phyloP scores from a whole-genome alignment of 2,329 filamentous ascomycete species.

The Davidsoniella neocaledoniae region DNA sequence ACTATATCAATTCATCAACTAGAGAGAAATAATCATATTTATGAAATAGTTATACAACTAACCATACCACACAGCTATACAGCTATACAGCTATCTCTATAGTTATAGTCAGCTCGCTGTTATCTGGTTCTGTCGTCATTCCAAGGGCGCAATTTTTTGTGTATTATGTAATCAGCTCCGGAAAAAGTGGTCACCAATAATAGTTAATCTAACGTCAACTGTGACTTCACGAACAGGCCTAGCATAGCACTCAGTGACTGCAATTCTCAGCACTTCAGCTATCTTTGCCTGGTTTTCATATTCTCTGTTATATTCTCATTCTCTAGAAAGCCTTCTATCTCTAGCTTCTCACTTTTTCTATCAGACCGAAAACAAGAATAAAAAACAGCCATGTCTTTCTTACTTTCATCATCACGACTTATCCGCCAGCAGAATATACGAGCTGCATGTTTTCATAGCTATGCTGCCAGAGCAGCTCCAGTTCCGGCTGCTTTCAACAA shows the following conservation, averaged over 20 bases:
- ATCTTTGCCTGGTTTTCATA: no score
- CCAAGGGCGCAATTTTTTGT: no score
- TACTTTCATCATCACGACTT: not conserved
- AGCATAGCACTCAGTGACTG: not conserved
- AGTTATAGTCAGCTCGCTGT: no score
- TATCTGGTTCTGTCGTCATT: no score
- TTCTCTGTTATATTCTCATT: no score
- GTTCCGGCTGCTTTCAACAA: conserved; percentile 3
- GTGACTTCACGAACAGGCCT: no score
- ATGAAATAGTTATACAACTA: no score
- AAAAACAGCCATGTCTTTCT: not conserved
- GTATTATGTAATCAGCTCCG: no score
- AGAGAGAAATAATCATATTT: not conserved
- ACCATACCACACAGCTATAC: no score
- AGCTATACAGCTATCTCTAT: not conserved
- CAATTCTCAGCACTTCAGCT: not conserved
- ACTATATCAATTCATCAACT: no score
- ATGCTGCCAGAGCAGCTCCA: not conserved
- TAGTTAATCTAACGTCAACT: not conserved
- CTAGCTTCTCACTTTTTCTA: not conserved
- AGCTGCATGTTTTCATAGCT: conserved; percentile 6
- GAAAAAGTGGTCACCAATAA: no score
- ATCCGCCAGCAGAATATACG: not conserved
- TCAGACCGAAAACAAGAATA: not conserved
- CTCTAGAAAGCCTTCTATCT: not conserved